Percentiles rank a stretch among this genome's conserved stretches.
phyloP scores from a whole-genome alignment of 805 yeast species.

The Yarrowia sp. region DNA sequence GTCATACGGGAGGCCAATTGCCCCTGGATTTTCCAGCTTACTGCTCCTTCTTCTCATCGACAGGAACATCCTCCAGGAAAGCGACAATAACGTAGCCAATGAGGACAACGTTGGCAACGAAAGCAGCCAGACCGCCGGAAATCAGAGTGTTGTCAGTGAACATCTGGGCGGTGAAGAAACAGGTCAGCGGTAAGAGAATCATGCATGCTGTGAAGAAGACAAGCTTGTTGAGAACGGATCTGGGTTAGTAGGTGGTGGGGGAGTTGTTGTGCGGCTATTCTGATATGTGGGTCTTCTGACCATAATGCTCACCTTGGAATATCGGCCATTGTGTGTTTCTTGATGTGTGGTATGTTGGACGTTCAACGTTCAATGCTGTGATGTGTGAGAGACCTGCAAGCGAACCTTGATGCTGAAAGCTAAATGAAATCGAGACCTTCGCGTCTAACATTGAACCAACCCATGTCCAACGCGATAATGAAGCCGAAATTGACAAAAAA shows the following conservation, averaged over 20 bases:
- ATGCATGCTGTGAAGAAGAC: constrained; percentile 73
- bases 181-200: constrained; percentile 66
- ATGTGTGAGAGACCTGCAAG: background rate
- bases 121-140: constrained; percentile 77
- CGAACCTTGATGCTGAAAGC: constrained; percentile 17
- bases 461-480: constrained; percentile 11
- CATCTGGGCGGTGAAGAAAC: constrained; percentile 61
- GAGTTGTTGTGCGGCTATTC: background rate
- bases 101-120: constrained; percentile 71
- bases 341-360: background rate
- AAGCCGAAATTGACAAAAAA: constrained; percentile 26
- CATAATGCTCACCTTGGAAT: constrained; percentile 17
- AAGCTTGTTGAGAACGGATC: constrained; percentile 56
- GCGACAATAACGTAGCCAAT: constrained; percentile 74
- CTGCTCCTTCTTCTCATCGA: constrained; percentile 43
- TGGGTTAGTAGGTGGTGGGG: constrained; percentile 39
- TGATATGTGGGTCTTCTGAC: too few species aligned
- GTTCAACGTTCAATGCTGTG: constrained; percentile 3
- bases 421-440: background rate
- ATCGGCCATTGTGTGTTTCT: constrained; percentile 15
- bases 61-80: constrained; percentile 61
- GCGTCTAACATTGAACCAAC: background rate
- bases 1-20: background rate
- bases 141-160: constrained; percentile 58
- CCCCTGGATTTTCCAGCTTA: background rate